Conservation (phyloP, 768 basidiomycete species). For the Coprinopsis strossmayeri region DNA sequence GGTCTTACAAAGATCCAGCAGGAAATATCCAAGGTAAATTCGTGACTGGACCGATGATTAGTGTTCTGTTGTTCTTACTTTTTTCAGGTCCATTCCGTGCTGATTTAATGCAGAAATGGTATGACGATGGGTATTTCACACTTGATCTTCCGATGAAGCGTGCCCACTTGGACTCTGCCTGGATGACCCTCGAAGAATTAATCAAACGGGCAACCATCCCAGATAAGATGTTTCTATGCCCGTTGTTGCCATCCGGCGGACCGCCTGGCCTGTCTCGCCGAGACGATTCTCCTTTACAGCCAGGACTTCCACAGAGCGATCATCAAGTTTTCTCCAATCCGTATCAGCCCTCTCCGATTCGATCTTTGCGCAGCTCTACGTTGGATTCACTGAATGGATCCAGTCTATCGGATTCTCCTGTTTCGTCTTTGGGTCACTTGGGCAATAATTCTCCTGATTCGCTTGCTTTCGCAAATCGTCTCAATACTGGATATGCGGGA, state of each 20-base stretch:
- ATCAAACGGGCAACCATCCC: slow-evolving; percentile 38
- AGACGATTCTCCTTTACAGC: slow-evolving; percentile 42
- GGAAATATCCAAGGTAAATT: slow-evolving; percentile 82
- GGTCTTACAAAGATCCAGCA: slow-evolving; percentile 90
- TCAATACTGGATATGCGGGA: neutral
- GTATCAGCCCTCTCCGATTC: slow-evolving; percentile 62
- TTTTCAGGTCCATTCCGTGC: slow-evolving; percentile 79
- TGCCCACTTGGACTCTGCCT: slow-evolving; percentile 59
- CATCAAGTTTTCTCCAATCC: slow-evolving; percentile 44
- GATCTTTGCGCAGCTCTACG: slow-evolving; percentile 53
- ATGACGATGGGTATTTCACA: slow-evolving; percentile 83
- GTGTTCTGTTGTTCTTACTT: slow-evolving; percentile 2
- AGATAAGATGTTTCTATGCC: slow-evolving; percentile 58
- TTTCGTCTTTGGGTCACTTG: slow-evolving; percentile 66
- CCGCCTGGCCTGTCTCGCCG: slow-evolving; percentile 52
- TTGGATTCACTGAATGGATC: slow-evolving; percentile 59
- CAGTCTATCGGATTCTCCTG: slow-evolving; percentile 60
- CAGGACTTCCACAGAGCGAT: slow-evolving; percentile 16
- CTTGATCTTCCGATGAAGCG: slow-evolving; percentile 81
- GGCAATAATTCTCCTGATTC: slow-evolving; percentile 66
- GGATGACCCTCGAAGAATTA: slow-evolving; percentile 59
- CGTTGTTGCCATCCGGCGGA: slow-evolving; percentile 27
- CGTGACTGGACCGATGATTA: slow-evolving; percentile 8
- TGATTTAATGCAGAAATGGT: slow-evolving; percentile 92
- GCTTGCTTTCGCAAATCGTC: slow-evolving; percentile 33